Evolutionary conservation across 225 moss, liverwort and hornwort genomes (phyloP).

Genomic region (Physcomitrium patens): DNA sequence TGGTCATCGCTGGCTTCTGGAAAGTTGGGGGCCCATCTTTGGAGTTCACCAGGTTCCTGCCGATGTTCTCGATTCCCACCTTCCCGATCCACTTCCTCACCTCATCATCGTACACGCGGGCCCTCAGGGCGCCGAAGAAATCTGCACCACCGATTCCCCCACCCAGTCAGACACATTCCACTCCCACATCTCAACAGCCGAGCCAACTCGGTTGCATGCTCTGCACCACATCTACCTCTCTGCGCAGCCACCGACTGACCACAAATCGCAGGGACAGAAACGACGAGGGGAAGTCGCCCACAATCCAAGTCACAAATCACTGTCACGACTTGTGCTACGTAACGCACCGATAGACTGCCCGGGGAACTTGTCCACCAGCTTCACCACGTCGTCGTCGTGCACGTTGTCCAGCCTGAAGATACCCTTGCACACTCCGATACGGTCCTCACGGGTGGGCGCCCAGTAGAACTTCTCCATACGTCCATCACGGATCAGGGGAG

Average conservation of each 20-base stretch:
- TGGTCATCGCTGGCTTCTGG: slow-evolving; percentile 70
- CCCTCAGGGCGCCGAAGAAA: slow-evolving; percentile 98
- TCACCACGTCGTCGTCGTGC: slow-evolving; percentile 19
- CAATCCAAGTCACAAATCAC: too few relatives aligned
- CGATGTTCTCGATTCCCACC: slow-evolving; percentile 76
- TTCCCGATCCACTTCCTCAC: slow-evolving; percentile 72
- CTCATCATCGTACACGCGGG: slow-evolving; percentile 93
- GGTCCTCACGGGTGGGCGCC: slow-evolving; percentile 68
- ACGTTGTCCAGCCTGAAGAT: slow-evolving; percentile 64
- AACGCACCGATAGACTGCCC: slow-evolving; percentile 64
- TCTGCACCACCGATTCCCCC: slow-evolving; percentile 43
- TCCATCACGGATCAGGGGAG: too few relatives aligned
- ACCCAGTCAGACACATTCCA: too few relatives aligned
- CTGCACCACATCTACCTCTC: too few relatives aligned
- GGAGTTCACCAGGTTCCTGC: slow-evolving; percentile 79
- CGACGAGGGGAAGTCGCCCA: too few relatives aligned
- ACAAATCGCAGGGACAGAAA: too few relatives aligned
- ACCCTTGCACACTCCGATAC: slow-evolving; percentile 63
- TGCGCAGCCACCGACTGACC: too few relatives aligned
- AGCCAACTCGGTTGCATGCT: too few relatives aligned
- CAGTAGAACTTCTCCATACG: slow-evolving; percentile 43
- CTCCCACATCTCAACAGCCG: too few relatives aligned
- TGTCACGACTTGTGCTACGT: neutral
- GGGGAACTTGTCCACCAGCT: slow-evolving; percentile 61
- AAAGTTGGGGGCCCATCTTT: slow-evolving; percentile 66